phyloP scores from a whole-genome alignment of 352 stramenopile species.

The Peronospora destructor region DNA sequence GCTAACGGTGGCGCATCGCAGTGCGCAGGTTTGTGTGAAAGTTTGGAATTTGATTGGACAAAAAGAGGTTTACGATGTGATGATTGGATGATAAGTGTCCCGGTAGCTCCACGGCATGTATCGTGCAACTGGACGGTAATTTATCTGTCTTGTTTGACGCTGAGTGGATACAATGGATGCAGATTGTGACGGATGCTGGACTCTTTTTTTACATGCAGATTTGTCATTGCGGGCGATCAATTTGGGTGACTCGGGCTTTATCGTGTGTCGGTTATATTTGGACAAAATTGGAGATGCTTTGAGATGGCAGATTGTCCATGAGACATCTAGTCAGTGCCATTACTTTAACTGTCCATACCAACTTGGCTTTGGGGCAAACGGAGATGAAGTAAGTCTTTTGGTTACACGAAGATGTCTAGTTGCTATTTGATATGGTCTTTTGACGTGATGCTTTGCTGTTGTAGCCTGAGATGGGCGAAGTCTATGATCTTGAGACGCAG shows the following conservation, averaged over 20 bases:
- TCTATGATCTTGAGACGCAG: constrained; percentile 76
- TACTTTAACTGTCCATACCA: constrained; percentile 97
- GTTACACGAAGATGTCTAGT: not conserved
- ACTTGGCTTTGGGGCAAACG: constrained; percentile 78
- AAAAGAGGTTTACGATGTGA: constrained; percentile 3
- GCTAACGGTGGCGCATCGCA: constrained; percentile 59
- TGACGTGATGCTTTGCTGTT: constrained; percentile 8
- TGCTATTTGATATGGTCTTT: constrained; percentile 6
- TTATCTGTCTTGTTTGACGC: not conserved
- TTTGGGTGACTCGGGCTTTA: constrained; percentile 91
- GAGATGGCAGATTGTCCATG: constrained; percentile 79
- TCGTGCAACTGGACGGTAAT: constrained; percentile 71
- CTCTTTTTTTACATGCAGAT: constrained; percentile 23
- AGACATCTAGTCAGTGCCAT: constrained; percentile 89
- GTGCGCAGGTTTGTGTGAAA: constrained; percentile 38
- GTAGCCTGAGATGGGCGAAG: constrained; percentile 85
- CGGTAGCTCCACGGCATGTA: constrained; percentile 81
- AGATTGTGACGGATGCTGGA: not conserved
- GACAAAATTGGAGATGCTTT: constrained; percentile 27
- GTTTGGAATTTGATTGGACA: not conserved
- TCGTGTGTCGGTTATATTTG: constrained; percentile 73
- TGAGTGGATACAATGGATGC: not conserved
- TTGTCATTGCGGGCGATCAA: constrained; percentile 80
- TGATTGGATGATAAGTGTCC: constrained; percentile 34
- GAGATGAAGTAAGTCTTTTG: constrained; percentile 64